These are phyloP conservation scores for Linderina pennispora DNA, from an alignment of 192 early-diverging fungal species.

Conservation along the genomic window DNA sequence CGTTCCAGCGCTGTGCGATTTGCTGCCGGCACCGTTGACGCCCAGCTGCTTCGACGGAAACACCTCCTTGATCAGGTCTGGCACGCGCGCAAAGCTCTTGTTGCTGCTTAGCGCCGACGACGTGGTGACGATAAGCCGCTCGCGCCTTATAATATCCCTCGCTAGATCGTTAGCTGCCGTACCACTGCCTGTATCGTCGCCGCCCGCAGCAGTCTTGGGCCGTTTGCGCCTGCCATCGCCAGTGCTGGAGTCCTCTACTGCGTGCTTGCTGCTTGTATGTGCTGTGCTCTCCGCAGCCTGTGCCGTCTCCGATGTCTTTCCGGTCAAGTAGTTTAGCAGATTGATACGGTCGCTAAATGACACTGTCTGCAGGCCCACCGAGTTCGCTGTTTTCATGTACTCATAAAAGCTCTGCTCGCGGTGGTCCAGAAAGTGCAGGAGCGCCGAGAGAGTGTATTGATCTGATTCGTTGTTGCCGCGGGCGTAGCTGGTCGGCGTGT, in stretches of 20 bases:
- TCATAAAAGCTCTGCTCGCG: conserved; percentile 58
- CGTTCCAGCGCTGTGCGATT: conserved; percentile 13
- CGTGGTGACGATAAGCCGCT: conserved; percentile 25
- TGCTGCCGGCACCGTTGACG: background rate
- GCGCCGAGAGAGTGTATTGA: conserved; percentile 62
- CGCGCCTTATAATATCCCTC: conserved; percentile 24
- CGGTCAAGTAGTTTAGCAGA: conserved; percentile 69
- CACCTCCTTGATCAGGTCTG: conserved; percentile 30
- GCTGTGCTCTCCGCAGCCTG: background rate
- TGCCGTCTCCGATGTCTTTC: conserved; percentile 34
- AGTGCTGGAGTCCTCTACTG: background rate
- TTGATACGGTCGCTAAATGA: conserved; percentile 68
- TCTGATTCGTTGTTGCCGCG: conserved; percentile 53
- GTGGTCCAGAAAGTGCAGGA: conserved; percentile 66
- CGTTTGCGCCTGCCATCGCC: conserved; percentile 11
- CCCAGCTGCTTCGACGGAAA: conserved; percentile 20
- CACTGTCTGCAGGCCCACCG: conserved; percentile 56
- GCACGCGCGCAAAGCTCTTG: conserved; percentile 38
- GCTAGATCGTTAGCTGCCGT: conserved; percentile 12
- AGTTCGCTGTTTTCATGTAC: conserved; percentile 62
- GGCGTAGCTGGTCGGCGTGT: conserved; percentile 50
- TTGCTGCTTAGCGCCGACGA: conserved; percentile 30
- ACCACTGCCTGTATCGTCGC: background rate
- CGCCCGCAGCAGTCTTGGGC: background rate
- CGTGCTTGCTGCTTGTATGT: too few relatives aligned